A percentile compares a stretch with the other conserved stretches of the same genome.
These are phyloP conservation scores for Daedaleopsis sinensis DNA, from an alignment of 768 basidiomycete genomes.

Conservation along the genomic window DNA sequence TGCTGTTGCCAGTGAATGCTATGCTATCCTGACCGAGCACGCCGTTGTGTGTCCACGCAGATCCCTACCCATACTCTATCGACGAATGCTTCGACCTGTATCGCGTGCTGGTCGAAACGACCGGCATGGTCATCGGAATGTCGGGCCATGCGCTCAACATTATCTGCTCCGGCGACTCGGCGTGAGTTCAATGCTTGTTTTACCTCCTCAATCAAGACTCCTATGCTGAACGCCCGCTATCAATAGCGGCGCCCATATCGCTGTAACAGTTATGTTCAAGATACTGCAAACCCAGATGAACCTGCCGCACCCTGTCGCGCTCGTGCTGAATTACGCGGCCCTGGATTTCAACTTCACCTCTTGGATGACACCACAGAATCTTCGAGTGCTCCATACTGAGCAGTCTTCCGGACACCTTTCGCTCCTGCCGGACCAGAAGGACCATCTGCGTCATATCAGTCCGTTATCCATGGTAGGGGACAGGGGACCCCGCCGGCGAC, in stretches of 20 bases:
- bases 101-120: constrained; percentile 76
- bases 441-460: constrained; percentile 83
- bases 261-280: constrained; percentile 82
- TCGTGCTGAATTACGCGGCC: constrained; percentile 89
- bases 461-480: constrained; percentile 93
- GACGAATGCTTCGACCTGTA: constrained; percentile 96
- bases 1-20: background rate
- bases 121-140: constrained; percentile 84
- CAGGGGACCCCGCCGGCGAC: constrained; percentile 32
- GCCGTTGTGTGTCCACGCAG: constrained; percentile 40
- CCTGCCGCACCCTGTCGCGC: constrained; percentile 75
- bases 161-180: constrained; percentile 92
- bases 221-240: constrained; percentile 3
- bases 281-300: constrained; percentile 66
- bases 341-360: constrained; percentile 98
- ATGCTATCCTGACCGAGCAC: constrained; percentile 4
- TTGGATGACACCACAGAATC: constrained; percentile 88
- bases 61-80: constrained; percentile 96
- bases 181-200: constrained; percentile 58
- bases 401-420: constrained; percentile 84
- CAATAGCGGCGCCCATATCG: constrained; percentile 84
- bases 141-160: constrained; percentile 78
- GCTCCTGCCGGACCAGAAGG: constrained; percentile 75
- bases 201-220: background rate
- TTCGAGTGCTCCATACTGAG: constrained; percentile 84